phyloP scores from a whole-genome alignment of 1,284 basidiomycete genomes.

The Salmacisia buchloeana region DNA sequence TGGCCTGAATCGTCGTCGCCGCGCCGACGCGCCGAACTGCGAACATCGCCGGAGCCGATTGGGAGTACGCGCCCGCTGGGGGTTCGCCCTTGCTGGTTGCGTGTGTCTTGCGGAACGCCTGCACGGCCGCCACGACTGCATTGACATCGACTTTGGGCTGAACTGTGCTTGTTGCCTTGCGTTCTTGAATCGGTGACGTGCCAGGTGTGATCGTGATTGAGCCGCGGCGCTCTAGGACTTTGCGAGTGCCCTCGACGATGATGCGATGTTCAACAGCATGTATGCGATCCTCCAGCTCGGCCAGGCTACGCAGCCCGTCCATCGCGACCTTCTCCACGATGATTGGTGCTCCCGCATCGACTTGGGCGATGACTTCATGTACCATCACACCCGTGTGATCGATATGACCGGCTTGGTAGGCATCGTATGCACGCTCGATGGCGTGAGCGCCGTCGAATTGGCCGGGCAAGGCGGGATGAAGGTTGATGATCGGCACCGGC shows the following conservation, averaged over 20 bases:
- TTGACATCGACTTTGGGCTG: constrained; percentile 13
- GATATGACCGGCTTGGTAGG: constrained; percentile 65
- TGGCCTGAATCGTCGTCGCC: too few species aligned
- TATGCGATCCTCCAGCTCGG: constrained; percentile 70
- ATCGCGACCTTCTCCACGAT: constrained; percentile 74
- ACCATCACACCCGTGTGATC: constrained; percentile 78
- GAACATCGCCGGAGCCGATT: constrained; percentile 23
- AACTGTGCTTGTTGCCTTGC: not conserved
- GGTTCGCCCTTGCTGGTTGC: not conserved
- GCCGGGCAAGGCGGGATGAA: constrained; percentile 91
- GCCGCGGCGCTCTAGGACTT: constrained; percentile 58
- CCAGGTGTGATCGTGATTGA: not conserved
- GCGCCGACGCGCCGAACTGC: not conserved
- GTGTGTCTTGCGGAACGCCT: constrained; percentile 7
- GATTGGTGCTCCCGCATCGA: constrained; percentile 84
- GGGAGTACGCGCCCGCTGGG: constrained; percentile 7
- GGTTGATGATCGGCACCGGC: constrained; percentile 82
- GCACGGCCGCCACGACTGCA: constrained; percentile 12
- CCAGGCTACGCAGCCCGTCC: constrained; percentile 63
- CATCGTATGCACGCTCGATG: constrained; percentile 80
- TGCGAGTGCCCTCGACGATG: constrained; percentile 75
- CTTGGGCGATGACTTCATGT: constrained; percentile 85
- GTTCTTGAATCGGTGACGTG: not conserved
- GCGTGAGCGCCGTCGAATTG: constrained; percentile 90
- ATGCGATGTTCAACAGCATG: constrained; percentile 82